phyloP scores from a whole-genome alignment of 106 monocot genomes.

The Agapanthus africanus region DNA sequence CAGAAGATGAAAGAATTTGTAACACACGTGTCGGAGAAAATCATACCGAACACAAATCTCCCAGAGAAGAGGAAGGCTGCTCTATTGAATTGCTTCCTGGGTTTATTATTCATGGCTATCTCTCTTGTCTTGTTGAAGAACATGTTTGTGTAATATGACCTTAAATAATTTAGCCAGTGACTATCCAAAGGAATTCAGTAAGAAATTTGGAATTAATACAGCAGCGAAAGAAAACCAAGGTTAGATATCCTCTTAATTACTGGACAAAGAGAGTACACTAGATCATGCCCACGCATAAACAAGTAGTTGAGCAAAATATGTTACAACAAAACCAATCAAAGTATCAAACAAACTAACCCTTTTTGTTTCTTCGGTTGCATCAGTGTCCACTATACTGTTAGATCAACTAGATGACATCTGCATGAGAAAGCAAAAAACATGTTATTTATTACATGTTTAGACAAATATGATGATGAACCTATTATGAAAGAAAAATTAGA shows the following conservation, averaged over 20 bases:
- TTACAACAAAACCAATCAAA: constrained; percentile 17
- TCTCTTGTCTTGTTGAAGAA: constrained; percentile 17
- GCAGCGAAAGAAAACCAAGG: no score
- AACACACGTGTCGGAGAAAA: neutral
- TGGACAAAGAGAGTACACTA: neutral
- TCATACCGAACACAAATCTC: neutral
- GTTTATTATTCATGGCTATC: constrained; percentile 11
- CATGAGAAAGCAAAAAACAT: neutral
- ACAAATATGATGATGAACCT: neutral
- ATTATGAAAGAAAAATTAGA: neutral
- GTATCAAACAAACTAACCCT: constrained; percentile 15
- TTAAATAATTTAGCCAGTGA: no score
- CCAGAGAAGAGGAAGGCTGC: constrained; percentile 7
- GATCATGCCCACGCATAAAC: neutral
- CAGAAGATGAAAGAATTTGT: constrained; percentile 15
- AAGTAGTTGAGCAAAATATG: constrained; percentile 14
- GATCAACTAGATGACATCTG: constrained; percentile 35
- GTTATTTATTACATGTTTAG: neutral
- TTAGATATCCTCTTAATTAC: neutral
- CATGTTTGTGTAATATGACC: no score
- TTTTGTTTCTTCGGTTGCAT: constrained; percentile 18
- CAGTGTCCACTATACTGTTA: constrained; percentile 30
- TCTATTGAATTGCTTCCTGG: constrained; percentile 13
- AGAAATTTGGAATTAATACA: no score
- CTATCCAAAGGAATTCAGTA: no score